These are phyloP conservation scores for Caloboletus firmus DNA, from an alignment of 1,284 basidiomycete species.

Conservation along the genomic window DNA sequence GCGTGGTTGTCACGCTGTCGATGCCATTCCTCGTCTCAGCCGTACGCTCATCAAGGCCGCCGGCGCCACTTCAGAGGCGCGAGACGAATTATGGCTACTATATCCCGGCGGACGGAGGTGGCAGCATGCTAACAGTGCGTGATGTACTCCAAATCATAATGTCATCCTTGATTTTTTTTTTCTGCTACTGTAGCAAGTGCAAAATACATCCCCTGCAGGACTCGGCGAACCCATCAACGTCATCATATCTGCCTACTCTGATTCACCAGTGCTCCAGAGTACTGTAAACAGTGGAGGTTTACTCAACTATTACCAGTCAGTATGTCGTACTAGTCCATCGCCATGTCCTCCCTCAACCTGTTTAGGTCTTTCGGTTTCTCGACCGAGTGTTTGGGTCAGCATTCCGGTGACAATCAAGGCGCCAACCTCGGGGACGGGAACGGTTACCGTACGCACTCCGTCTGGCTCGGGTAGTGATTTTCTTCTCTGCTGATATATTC, in stretches of 20 bases:
- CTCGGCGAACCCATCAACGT: constrained; percentile 89
- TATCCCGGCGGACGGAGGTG: constrained; percentile 42
- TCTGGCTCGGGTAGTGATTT: not conserved
- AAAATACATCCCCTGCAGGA: constrained; percentile 67
- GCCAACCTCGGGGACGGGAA: constrained; percentile 87
- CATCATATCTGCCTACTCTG: constrained; percentile 83
- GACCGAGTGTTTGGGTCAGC: constrained; percentile 84
- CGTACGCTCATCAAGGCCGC: not conserved
- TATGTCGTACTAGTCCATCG: constrained; percentile 3
- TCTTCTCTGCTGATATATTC: not conserved
- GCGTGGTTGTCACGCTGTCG: constrained; percentile 10
- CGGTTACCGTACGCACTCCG: constrained; percentile 54
- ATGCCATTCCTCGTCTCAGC: constrained; percentile 11
- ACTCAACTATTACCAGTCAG: constrained; percentile 74
- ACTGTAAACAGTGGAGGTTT: constrained; percentile 68
- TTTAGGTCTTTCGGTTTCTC: constrained; percentile 61
- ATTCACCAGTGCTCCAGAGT: constrained; percentile 68
- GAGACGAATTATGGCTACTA: constrained; percentile 43
- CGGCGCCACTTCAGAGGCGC: constrained; percentile 17
- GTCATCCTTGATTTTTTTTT: not conserved
- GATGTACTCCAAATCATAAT: not conserved
- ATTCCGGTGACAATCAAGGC: constrained; percentile 65
- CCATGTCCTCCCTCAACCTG: not conserved
- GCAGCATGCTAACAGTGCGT: constrained; percentile 50
- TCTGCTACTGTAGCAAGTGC: constrained; percentile 44